Evolutionary conservation across 306 rosid species (phyloP), one percentile per base, ranked within the genome.

Genomic region (Lathyrus aphaca): DNA sequence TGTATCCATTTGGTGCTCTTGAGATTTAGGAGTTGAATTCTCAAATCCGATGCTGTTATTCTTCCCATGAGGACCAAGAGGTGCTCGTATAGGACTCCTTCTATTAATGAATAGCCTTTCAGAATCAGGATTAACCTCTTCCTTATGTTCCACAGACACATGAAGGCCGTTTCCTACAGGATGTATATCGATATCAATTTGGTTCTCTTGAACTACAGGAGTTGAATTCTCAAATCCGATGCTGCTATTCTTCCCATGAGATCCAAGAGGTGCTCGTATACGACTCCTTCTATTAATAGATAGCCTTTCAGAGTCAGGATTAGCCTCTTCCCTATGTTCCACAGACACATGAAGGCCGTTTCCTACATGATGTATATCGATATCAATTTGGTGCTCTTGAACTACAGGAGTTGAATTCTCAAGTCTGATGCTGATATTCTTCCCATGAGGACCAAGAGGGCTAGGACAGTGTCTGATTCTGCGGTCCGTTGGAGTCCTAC

Each of bases 401-500:
- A n/a, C n/a, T n/a, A n/a, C n/a, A 2, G 66, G 75, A 25, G 59
- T 46, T 32, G 77, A 68, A 71, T 72, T 82, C 65, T 85, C 86
- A 60, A 39, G 55, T 7, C 42, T 74, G 65, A 30, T 13, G 27
- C 40, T 61, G 38, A 35, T 68, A 71, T 21, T 78, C 81, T 78
- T 86, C 73, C 85, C 86, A 7, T 71, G 73, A 66, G 83, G 85
- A 45, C 87, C 86, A 39, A 81, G 79, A 58, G 86, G 85, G 62
- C 86, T 82, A 6, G 77, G 82, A 19, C 74, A 75, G 44, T 79
- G 87, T 86, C 38, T 83, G 40, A 46, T 79, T 75, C 83, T 87
- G 65, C 86, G 85, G 49, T 78, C 89, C 85, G 91, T 81, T 23
- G 89, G 89, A 21, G 89, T 86, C 79, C 88, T 84, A 61, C 79